Evolutionary conservation across 768 basidiomycete genomes (phyloP), one percentile per base, ranked within the genome.

Genomic region (Suillus alpinus): DNA sequence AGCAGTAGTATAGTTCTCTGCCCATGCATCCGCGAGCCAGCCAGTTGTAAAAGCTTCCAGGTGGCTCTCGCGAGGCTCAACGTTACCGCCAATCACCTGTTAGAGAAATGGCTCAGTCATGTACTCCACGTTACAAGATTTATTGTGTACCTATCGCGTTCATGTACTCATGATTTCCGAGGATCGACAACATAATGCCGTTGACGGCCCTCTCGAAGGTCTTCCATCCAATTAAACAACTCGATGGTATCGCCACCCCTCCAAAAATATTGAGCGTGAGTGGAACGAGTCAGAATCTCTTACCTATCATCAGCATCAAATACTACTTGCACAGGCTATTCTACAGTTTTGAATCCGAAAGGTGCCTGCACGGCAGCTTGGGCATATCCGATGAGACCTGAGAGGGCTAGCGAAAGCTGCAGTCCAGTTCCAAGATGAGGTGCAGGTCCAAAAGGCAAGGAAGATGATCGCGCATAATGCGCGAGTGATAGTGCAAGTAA

Each of bases 121-220:
- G 58, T 52, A 58, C 23, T 53, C 20, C 49, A 57, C 55, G 53
- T 14, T 52, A 31, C 47, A 57, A 63, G 56, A 39, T 40, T 26
- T 40, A 29, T 40, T 18, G 62, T 73, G 23, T 65, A 88, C 90
- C 90, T 61, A 93, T 87, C 14, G 84, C 86, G 65, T 95, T 95
- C 94, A 98, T 97, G 80, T 89, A 88, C 73, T 98, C 97, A 66
- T 99, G 97, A 72, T 99, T 99, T 29, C 97, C 97, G 37, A 98
- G 77, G 58, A 92, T 82, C 13, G 83, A 86, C 36, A 96, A 69
- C 14, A 99, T 81, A 4, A 79, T 81, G 2, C 92, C 95, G 4
- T 93, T 93, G 14, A 73, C 77, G 0, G 76, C 74, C 5, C 8
- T 76, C 81, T 29, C 95, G 85, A 7, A 99, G 80, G 43, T 76